Conservation (phyloP, 768 basidiomycete species). For the Hygrophorus pudorinus region DNA sequence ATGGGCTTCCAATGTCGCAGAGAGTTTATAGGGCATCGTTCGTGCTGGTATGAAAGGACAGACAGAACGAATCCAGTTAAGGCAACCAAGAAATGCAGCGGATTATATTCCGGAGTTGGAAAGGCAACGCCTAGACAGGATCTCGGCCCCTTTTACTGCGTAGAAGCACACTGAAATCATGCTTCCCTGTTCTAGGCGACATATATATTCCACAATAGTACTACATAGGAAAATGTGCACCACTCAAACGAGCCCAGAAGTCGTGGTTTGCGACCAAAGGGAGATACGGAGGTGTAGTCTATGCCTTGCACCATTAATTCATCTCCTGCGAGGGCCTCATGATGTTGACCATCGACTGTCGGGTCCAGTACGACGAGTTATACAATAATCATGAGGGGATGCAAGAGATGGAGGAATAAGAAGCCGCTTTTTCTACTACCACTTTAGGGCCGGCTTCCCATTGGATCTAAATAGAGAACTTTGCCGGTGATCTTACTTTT, state of each 20-base stretch:
- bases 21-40: slow-evolving; percentile 66
- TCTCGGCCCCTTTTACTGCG: slow-evolving; percentile 7
- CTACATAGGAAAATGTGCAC: slow-evolving; percentile 49
- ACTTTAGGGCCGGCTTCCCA: slow-evolving; percentile 16
- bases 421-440: slow-evolving; percentile 6
- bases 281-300: slow-evolving; percentile 85
- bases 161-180: background rate
- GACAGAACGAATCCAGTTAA: slow-evolving; percentile 4
- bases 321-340: slow-evolving; percentile 81
- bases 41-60: background rate
- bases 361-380: slow-evolving; percentile 23
- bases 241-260: slow-evolving; percentile 75
- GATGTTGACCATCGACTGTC: slow-evolving; percentile 31
- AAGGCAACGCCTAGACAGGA: slow-evolving; percentile 12
- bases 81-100: slow-evolving; percentile 4
- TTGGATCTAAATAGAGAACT: background rate
- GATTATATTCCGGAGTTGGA: slow-evolving; percentile 21
- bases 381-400: slow-evolving; percentile 33
- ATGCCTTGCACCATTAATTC: slow-evolving; percentile 84
- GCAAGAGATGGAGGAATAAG: slow-evolving; percentile 8
- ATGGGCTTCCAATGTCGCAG: slow-evolving; percentile 61
- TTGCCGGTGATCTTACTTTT: background rate
- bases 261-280: slow-evolving; percentile 46
- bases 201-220: background rate
- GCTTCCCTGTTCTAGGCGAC: background rate